Evolutionary conservation across 202 grass and related monocot genomes (phyloP).

Genomic region (Eragrostis tef): DNA sequence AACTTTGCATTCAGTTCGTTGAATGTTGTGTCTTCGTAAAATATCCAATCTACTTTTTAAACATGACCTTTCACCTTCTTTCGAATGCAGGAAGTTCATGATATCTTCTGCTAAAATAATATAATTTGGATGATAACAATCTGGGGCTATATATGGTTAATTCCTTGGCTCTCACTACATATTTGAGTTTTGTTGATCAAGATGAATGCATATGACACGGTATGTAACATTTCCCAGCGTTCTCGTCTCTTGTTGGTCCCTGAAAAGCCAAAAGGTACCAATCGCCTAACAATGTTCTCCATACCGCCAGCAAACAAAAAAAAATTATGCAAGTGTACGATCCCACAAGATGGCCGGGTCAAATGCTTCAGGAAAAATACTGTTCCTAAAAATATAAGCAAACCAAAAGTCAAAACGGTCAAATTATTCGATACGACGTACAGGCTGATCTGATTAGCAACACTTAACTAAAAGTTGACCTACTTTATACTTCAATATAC

Average conservation of each 20-base stretch:
- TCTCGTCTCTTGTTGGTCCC: not conserved
- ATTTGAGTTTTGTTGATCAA: not conserved
- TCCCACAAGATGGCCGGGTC: slow-evolving; percentile 12
- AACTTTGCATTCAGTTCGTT: too few relatives aligned
- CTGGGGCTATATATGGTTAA: too few relatives aligned
- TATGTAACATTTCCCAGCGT: not conserved
- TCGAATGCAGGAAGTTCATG: too few relatives aligned
- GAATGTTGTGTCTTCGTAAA: too few relatives aligned
- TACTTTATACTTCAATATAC: not conserved
- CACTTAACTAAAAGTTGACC: slow-evolving; percentile 32
- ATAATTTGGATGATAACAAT: too few relatives aligned
- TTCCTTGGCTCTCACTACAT: too few relatives aligned
- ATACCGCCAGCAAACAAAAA: not conserved
- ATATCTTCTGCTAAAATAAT: too few relatives aligned
- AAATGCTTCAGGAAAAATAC: slow-evolving; percentile 16
- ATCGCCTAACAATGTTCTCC: not conserved
- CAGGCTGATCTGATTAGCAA: not conserved
- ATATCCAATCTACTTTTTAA: too few relatives aligned
- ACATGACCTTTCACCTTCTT: too few relatives aligned
- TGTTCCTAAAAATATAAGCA: not conserved
- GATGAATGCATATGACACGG: not conserved
- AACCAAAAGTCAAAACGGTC: slow-evolving; percentile 30
- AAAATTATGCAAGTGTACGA: not conserved
- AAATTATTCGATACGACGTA: slow-evolving; percentile 25
- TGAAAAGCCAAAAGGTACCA: not conserved